Percentiles rank a stretch among this genome's conserved stretches.
phyloP scores from a whole-genome alignment of 2,329 filamentous ascomycete genomes.

The Teratosphaeria viscida region DNA sequence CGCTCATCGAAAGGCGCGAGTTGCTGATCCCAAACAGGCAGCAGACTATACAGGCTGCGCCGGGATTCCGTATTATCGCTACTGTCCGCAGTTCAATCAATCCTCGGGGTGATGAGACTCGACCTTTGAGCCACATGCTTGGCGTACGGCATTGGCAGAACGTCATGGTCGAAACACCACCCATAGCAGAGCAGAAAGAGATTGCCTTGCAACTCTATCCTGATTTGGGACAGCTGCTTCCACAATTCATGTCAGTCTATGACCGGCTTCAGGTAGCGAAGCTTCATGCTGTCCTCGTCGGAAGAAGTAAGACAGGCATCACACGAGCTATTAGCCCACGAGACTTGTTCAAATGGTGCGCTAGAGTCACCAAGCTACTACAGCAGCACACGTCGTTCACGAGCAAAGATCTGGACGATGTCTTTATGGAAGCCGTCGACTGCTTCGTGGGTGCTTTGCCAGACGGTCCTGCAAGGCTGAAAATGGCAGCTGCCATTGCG shows the following conservation, averaged over 20 bases:
- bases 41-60: slow-evolving; percentile 71
- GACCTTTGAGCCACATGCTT: slow-evolving; percentile 59
- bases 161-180: slow-evolving; percentile 57
- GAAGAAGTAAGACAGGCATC: slow-evolving; percentile 44
- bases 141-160: slow-evolving; percentile 79
- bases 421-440: slow-evolving; percentile 88
- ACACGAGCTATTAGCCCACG: slow-evolving; percentile 56
- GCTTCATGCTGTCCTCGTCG: slow-evolving; percentile 34
- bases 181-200: slow-evolving; percentile 58
- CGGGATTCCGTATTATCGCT: slow-evolving; percentile 82
- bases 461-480: slow-evolving; percentile 49
- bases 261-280: slow-evolving; percentile 31
- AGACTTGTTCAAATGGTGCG: slow-evolving; percentile 88
- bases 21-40: slow-evolving; percentile 81
- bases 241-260: slow-evolving; percentile 49
- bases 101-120: slow-evolving; percentile 58
- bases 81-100: slow-evolving; percentile 66
- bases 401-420: slow-evolving; percentile 64
- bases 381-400: slow-evolving; percentile 50
- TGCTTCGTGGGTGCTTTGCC: slow-evolving; percentile 79
- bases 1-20: slow-evolving; percentile 85
- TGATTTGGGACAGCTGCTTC: slow-evolving; percentile 48
- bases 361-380: slow-evolving; percentile 60
- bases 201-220: slow-evolving; percentile 65
- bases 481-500: slow-evolving; percentile 61